Evolutionary conservation across 2,329 filamentous ascomycete species (phyloP).

Genomic region (Atkinsonella texensis): DNA sequence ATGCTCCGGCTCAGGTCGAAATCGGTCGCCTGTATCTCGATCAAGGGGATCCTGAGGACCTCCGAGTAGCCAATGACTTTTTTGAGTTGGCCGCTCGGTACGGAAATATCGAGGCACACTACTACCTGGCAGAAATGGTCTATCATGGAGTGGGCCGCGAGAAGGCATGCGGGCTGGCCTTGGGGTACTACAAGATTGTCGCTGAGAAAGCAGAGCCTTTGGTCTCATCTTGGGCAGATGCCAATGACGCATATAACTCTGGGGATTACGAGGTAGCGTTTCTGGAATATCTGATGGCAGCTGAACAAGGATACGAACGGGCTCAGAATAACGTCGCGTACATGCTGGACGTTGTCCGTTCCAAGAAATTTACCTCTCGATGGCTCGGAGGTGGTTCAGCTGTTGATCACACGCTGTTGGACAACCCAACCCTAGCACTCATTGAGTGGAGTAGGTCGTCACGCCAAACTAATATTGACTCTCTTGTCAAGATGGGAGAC

Average conservation of each 20-base stretch:
- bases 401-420: conserved; percentile 26
- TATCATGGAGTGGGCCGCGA: conserved; percentile 71
- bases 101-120: conserved; percentile 78
- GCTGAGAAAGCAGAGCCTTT: conserved; percentile 61
- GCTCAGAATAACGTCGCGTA: conserved; percentile 86
- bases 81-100: conserved; percentile 79
- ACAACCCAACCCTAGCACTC: conserved; percentile 54
- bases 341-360: conserved; percentile 64
- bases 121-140: conserved; percentile 82
- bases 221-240: conserved; percentile 69
- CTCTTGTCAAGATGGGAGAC: conserved; percentile 95
- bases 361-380: conserved; percentile 24
- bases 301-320: conserved; percentile 83
- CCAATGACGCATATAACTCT: conserved; percentile 68
- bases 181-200: conserved; percentile 72
- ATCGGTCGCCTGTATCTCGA: conserved; percentile 78
- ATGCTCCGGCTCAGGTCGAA: conserved; percentile 67
- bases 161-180: conserved; percentile 62
- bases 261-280: conserved; percentile 73
- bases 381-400: conserved; percentile 33
- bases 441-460: conserved; percentile 94
- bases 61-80: conserved; percentile 68
- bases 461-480: conserved; percentile 85
- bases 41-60: conserved; percentile 57
- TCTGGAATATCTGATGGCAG: conserved; percentile 72